phyloP scores from a whole-genome alignment of 352 stramenopile species.

The Phytophthora ohioensis region DNA sequence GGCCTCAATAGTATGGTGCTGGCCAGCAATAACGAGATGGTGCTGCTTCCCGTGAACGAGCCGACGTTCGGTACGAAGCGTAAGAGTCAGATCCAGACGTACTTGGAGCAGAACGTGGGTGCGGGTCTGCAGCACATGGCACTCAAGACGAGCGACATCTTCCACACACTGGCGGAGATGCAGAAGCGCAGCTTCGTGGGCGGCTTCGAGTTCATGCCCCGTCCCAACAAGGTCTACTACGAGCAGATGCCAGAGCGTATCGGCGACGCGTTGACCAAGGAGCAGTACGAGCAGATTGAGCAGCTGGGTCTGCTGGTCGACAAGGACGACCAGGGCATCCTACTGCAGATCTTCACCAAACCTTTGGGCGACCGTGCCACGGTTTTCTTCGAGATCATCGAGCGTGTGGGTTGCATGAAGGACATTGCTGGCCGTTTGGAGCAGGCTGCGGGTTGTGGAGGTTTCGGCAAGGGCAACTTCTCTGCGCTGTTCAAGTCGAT shows the following conservation, averaged over 20 bases:
- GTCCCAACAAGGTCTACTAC: slow-evolving; percentile 92
- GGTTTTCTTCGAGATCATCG: slow-evolving; percentile 94
- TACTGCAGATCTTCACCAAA: slow-evolving; percentile 95
- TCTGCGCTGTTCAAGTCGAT: slow-evolving; percentile 94
- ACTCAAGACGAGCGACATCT: slow-evolving; percentile 97
- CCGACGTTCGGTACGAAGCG: slow-evolving; percentile 93
- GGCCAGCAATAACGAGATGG: slow-evolving; percentile 93
- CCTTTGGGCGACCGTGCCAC: slow-evolving; percentile 88
- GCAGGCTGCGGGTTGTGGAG: slow-evolving; percentile 83
- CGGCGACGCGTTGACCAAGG: slow-evolving; percentile 75
- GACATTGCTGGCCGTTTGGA: slow-evolving; percentile 73
- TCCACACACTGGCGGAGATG: slow-evolving; percentile 92
- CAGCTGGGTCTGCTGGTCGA: slow-evolving; percentile 94
- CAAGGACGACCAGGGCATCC: slow-evolving; percentile 94
- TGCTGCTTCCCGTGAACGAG: slow-evolving; percentile 96
- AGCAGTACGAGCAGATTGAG: slow-evolving; percentile 93
- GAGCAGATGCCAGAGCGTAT: slow-evolving; percentile 86
- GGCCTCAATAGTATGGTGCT: slow-evolving; percentile 96
- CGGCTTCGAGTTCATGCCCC: slow-evolving; percentile 90
- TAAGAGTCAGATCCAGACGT: slow-evolving; percentile 97
- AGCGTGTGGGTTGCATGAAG: slow-evolving; percentile 92
- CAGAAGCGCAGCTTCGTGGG: slow-evolving; percentile 73
- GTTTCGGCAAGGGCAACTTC: slow-evolving; percentile 95
- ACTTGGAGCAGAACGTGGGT: slow-evolving; percentile 96
- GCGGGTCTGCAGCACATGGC: slow-evolving; percentile 96